These are phyloP conservation scores for Hyaloscypha hepaticicola DNA, from an alignment of 495 filamentous ascomycete genomes.

Conservation along the genomic window DNA sequence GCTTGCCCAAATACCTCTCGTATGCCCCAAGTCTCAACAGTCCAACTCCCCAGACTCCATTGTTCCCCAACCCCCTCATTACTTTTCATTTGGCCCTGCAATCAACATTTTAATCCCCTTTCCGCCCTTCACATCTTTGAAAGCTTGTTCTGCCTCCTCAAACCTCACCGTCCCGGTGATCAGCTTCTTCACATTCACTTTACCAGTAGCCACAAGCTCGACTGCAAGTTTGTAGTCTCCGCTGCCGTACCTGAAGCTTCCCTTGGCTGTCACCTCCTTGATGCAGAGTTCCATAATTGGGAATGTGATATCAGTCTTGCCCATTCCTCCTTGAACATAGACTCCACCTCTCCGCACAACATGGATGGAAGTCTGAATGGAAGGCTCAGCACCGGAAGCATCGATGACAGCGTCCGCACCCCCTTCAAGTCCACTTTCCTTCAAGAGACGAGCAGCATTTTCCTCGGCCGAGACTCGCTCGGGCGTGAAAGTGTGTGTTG, in stretches of 20 bases:
- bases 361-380: conserved; percentile 73
- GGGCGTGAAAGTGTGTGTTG: conserved; percentile 63
- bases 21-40: not conserved
- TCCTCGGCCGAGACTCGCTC: conserved; percentile 56
- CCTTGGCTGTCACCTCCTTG: conserved; percentile 79
- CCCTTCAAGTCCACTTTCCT: conserved; percentile 41
- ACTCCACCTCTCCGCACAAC: conserved; percentile 68
- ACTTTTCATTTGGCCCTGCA: conserved; percentile 59
- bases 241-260: conserved; percentile 78
- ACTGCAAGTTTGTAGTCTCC: conserved; percentile 81
- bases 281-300: conserved; percentile 78
- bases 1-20: not conserved
- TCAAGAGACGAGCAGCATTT: conserved; percentile 58
- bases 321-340: conserved; percentile 84
- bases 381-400: conserved; percentile 75
- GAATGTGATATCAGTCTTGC: conserved; percentile 71
- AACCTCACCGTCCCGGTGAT: conserved; percentile 71
- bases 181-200: conserved; percentile 68
- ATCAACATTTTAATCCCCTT: conserved; percentile 86
- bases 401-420: conserved; percentile 83
- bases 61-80: not conserved
- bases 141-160: conserved; percentile 71
- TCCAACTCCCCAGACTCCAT: not conserved
- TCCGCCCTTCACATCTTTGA: conserved; percentile 72
- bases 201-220: conserved; percentile 60